Base-by-base conservation (phyloP, 192 early-diverging fungal genomes). In the Podila verticillata region DNA sequence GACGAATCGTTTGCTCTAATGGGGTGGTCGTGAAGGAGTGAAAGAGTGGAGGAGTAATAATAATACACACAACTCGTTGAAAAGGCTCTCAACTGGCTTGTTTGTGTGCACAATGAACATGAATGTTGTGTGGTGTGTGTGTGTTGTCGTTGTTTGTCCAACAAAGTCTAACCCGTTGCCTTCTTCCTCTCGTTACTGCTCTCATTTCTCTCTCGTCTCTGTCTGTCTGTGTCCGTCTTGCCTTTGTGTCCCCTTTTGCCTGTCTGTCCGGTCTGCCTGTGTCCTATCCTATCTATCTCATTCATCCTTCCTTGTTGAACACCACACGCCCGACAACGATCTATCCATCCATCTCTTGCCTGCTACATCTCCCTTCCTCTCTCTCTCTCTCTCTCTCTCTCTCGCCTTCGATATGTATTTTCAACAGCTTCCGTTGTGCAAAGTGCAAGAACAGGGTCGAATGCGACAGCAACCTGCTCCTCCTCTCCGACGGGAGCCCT, bases 401-500 rank as follows among this genome's bases (percentile, higher is more conserved):
- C 15, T 15, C 56, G 5, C 60, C 9, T 24, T 9, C 35, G 15
- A 44, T 12, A 44, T 44, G 39, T n/a, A 44, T 44, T 15, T 4
- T 13, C 13, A 15, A 61, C 73, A 91, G 93, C 72, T 95, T 95
- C 74, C 85, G 86, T 26, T 95, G 93, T 74, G 91, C 91, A 10
- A 95, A 93, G 66, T 95, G 93, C 73, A 75, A 73, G 68, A 88
- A 84, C 62, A 82, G 89, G 12, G 91, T 95, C 36, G 92, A 93
- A 66, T 91, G 90, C 67, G 90, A 95, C 68, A 90, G 92, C 49
- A 93, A 93, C 66, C 69, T 95, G 59, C 82, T 95, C 49, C 85
- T 95, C 29, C 81, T 93, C 51, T 91, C 92, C 7, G 91, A 93
- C 63, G 93, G 93, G n/a, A 90, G 89, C 60, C 93, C 93, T n/a